A percentile compares a stretch with the other conserved stretches of the same genome.
Evolutionary conservation across 1,139 yeast species (phyloP).

Genomic region (Magnusiomyces sp.): DNA sequence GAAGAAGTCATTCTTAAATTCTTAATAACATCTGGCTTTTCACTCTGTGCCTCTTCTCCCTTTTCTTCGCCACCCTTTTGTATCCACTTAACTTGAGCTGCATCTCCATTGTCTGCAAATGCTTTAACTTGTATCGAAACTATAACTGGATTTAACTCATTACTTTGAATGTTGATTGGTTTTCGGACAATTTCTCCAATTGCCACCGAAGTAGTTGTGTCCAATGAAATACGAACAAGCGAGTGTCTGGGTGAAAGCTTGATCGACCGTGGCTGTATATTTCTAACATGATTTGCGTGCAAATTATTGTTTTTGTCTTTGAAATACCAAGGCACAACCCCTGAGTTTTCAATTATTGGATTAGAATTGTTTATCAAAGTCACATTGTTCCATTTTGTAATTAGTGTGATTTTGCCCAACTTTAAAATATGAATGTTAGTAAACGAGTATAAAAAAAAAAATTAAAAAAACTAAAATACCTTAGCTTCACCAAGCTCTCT

Average conservation of each 20-base stretch:
- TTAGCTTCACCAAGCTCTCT: slow-evolving; percentile 20
- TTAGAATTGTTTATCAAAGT: slow-evolving; percentile 4
- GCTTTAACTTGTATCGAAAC: slow-evolving; percentile 21
- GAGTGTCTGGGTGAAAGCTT: slow-evolving; percentile 27
- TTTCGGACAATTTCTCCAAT: slow-evolving; percentile 25
- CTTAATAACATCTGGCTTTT: slow-evolving; percentile 3
- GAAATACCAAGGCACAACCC: slow-evolving; percentile 11
- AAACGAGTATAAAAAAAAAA: neutral
- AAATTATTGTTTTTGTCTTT: neutral
- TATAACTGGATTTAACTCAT: slow-evolving; percentile 24
- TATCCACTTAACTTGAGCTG: slow-evolving; percentile 13
- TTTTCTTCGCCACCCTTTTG: slow-evolving; percentile 15
- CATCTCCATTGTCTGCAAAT: slow-evolving; percentile 11
- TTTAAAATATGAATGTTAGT: neutral
- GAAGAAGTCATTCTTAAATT: slow-evolving; percentile 5
- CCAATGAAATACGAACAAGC: slow-evolving; percentile 18
- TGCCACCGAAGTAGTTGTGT: slow-evolving; percentile 20
- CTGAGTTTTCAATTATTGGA: slow-evolving; percentile 6
- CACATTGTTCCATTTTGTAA: slow-evolving; percentile 5
- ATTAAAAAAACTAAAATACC: neutral
- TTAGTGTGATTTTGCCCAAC: neutral
- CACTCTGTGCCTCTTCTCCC: neutral
- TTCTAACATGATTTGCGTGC: slow-evolving; percentile 1
- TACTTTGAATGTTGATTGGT: slow-evolving; percentile 20
- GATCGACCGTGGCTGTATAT: slow-evolving; percentile 5